phyloP scores from a whole-genome alignment of 164 flowering plant genomes.

The grape (Vitis vinifera) region DNA sequence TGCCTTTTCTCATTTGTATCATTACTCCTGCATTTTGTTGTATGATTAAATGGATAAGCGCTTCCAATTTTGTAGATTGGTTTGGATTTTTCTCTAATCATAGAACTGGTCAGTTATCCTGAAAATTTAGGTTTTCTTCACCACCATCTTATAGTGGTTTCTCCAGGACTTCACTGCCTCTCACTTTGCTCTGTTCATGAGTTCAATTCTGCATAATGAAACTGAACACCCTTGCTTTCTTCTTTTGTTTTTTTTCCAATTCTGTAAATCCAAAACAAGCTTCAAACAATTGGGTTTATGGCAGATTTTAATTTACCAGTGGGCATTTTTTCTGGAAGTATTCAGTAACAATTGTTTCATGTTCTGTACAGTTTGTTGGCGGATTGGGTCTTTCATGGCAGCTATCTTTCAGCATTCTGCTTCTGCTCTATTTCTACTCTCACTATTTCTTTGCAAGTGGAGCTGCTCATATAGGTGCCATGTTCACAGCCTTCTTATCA shows the following conservation, averaged over 20 bases:
- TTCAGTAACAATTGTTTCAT: neutral
- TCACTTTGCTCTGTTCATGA: neutral
- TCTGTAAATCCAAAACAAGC: too few relatives aligned
- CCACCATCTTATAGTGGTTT: neutral
- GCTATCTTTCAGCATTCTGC: constrained; percentile 79
- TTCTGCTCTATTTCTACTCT: constrained; percentile 88
- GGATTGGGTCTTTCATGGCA: constrained; percentile 95
- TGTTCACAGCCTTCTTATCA: constrained; percentile 92
- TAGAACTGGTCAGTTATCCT: neutral
- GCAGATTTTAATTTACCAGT: neutral
- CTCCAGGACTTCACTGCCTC: neutral
- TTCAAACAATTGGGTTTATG: too few relatives aligned
- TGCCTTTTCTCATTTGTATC: neutral
- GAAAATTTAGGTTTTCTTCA: neutral
- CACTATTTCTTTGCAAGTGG: constrained; percentile 98
- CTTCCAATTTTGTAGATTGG: neutral
- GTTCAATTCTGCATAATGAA: neutral
- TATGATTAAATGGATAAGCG: neutral
- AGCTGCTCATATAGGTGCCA: constrained; percentile 96
- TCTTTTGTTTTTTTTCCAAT: too few relatives aligned
- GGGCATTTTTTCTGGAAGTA: neutral
- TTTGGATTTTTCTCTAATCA: neutral
- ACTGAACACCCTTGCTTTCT: too few relatives aligned
- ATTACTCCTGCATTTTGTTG: neutral
- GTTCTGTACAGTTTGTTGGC: constrained; percentile 76